phyloP scores from a whole-genome alignment of 768 basidiomycete species.

The Mrakia hoshinonis region DNA sequence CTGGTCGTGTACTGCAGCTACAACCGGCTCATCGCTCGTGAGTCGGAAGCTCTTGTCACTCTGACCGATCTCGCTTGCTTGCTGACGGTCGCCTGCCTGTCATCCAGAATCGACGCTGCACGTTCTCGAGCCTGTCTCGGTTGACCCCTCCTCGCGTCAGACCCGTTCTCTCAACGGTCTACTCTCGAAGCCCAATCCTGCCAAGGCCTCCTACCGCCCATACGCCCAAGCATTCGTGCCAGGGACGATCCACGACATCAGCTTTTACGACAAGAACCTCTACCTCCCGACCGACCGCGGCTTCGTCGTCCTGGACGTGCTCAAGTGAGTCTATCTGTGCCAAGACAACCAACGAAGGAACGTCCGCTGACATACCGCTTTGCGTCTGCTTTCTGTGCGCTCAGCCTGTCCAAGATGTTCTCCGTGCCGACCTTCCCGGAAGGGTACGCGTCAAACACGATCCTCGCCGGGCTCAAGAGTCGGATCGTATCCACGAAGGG shows the following conservation, averaged over 20 bases:
- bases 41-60: background rate
- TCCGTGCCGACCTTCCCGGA: conserved; percentile 18
- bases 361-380: background rate
- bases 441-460: background rate
- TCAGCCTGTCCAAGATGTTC: conserved; percentile 12
- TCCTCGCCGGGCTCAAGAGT: background rate
- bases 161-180: conserved; percentile 5
- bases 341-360: no score
- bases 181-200: background rate
- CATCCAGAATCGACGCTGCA: conserved; percentile 8
- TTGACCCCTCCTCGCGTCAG: background rate
- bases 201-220: conserved; percentile 4
- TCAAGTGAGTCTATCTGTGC: conserved; percentile 8
- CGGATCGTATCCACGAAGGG: conserved; percentile 10
- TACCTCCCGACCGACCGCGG: conserved; percentile 18
- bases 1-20: conserved; percentile 20
- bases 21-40: conserved; percentile 13
- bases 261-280: conserved; percentile 12
- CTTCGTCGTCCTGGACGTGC: conserved; percentile 15
- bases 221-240: conserved; percentile 6
- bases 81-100: background rate
- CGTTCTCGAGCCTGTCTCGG: conserved; percentile 20
- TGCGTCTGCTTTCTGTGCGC: background rate
- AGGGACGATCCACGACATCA: conserved; percentile 6
- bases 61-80: no score